Base-by-base conservation (phyloP, 1,284 basidiomycete genomes). In the Abortiporus biennis region DNA sequence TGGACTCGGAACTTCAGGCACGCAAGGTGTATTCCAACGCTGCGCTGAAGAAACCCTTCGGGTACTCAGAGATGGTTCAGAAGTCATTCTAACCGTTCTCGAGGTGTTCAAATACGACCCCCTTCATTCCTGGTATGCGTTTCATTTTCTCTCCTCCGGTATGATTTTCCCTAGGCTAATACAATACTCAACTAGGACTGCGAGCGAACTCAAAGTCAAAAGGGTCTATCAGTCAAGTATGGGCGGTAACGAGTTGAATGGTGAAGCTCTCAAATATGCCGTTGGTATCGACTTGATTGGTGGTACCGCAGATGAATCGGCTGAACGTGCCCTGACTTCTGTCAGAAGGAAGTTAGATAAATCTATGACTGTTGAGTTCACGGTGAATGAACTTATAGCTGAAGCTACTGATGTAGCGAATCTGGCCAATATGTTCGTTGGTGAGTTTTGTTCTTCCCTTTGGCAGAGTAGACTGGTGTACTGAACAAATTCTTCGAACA, bases 51-150 rank as follows among this genome's bases (percentile, higher is more conserved):
- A 98, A 62, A 97, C 93, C 0, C 66, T 99, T 12, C 80, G 92
- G 12, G 93, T 98, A 6, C 67, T 98, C 34, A 78, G 94, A 6
- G 83, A 88, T 37, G 80, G 84, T 6, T 88, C 90, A 0, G 85
- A 85, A 43, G 79, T 95, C 33, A 85, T 99, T 56, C 78, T 95
- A 71, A 98, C 94, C 1, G 86, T 99, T 0, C 74, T 99, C 27
- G 94, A 97, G 57, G 95, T 98, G 9, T 96, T 98, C 77, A 92
- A 91, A 61, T 82, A 97, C 57, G 95, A 99, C 63, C 95, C 96
- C 0, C 72, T 99, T 11, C 90, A 96, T 54, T 85, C 81, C 17
- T 99, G 95, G 95, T 84, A 45, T 43, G 75, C 59, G 29, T 44
- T 5, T 2, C n/a, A 25, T 16, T 23, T 38, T 11, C 24, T 42